Evolutionary conservation across 192 early-diverging fungal genomes (phyloP).

Genomic region (Jimgerdemannia flammicorona): DNA sequence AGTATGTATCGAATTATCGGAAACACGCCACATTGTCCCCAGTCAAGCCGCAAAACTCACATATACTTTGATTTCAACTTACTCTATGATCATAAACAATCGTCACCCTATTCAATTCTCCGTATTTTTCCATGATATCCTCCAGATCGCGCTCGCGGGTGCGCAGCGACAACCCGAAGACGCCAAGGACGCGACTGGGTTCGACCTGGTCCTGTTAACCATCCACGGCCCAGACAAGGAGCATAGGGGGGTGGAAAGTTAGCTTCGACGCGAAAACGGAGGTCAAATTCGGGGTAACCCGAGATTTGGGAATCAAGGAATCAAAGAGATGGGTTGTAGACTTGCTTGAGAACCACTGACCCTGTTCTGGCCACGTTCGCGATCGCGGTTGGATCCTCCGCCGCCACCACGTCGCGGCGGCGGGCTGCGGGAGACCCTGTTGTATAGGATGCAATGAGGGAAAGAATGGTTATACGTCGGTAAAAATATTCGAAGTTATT

Average conservation of each 20-base stretch:
- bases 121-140: slow-evolving; percentile 56
- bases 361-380: neutral
- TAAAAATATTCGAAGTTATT: neutral
- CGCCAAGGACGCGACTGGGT: slow-evolving; percentile 57
- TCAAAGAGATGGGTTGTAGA: neutral
- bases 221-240: neutral
- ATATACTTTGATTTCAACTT: slow-evolving; percentile 1
- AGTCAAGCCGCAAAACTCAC: slow-evolving; percentile 14
- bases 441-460: neutral
- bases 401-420: neutral
- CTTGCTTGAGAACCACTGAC: neutral
- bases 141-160: slow-evolving; percentile 61
- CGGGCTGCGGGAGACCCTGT: neutral
- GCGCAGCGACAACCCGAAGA: slow-evolving; percentile 62
- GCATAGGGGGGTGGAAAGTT: neutral
- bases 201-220: slow-evolving; percentile 10
- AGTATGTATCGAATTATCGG: neutral
- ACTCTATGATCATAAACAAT: slow-evolving; percentile 60
- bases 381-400: neutral
- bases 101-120: slow-evolving; percentile 50
- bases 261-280: neutral
- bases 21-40: slow-evolving; percentile 8
- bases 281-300: neutral
- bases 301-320: neutral
- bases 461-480: neutral